A percentile compares a stretch with the other conserved stretches of the same genome.
phyloP scores from a whole-genome alignment of 768 basidiomycete genomes.

The Rhodotorula babjevae region DNA sequence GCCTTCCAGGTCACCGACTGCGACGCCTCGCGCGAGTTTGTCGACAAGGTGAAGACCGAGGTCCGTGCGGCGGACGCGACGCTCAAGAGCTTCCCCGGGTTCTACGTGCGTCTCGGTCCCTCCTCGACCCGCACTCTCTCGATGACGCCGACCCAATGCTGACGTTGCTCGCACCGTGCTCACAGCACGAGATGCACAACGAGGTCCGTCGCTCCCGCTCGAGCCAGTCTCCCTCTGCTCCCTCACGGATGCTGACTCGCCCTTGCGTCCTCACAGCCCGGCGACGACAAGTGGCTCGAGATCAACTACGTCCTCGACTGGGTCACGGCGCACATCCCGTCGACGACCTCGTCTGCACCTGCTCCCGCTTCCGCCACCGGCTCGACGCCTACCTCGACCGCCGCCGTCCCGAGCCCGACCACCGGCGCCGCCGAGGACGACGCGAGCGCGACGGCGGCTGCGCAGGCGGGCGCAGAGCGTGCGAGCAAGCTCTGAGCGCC shows the following conservation, averaged over 20 bases:
- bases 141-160: neutral
- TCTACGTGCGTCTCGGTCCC: constrained; percentile 6
- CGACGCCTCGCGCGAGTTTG: constrained; percentile 20
- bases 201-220: constrained; percentile 7
- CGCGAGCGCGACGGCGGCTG: neutral
- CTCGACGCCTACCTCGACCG: neutral
- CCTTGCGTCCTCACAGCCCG: constrained; percentile 16
- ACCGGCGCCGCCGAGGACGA: neutral
- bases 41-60: constrained; percentile 22
- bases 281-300: constrained; percentile 35
- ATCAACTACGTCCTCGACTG: constrained; percentile 34
- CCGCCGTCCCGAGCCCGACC: too few relatives aligned
- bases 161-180: too few relatives aligned
- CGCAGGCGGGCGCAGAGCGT: neutral
- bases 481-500: neutral
- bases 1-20: constrained; percentile 14
- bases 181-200: constrained; percentile 40
- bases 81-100: constrained; percentile 24
- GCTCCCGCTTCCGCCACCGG: neutral
- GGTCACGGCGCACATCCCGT: constrained; percentile 13
- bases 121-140: fast-evolving
- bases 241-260: neutral
- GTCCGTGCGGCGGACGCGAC: constrained; percentile 17
- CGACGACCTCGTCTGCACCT: neutral
- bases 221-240: too few relatives aligned